Evolutionary conservation across 306 rosid species (phyloP).

Genomic region (Vigna nakashimae): DNA sequence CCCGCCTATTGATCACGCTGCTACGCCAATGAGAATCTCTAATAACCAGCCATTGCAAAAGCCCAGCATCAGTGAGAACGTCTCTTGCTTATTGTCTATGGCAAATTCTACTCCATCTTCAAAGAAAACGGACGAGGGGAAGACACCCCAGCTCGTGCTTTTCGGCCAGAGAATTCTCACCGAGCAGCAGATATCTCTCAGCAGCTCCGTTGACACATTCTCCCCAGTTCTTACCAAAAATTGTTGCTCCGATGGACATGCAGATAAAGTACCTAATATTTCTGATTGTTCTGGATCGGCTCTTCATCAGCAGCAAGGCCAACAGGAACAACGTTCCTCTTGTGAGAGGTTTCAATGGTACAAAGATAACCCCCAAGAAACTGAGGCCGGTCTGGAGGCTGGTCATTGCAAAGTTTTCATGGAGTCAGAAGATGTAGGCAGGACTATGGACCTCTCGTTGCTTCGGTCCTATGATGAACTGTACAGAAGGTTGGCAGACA

Average conservation of each 20-base stretch:
- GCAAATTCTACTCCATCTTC: constrained; percentile 59
- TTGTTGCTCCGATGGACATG: constrained; percentile 77
- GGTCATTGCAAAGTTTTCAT: constrained; percentile 81
- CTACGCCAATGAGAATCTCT: constrained; percentile 55
- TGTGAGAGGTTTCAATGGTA: constrained; percentile 66
- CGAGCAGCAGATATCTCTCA: constrained; percentile 72
- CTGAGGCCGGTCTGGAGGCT: constrained; percentile 57
- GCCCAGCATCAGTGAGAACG: constrained; percentile 63
- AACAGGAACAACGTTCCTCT: constrained; percentile 53
- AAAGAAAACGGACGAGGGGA: constrained; percentile 58
- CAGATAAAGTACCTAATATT: constrained; percentile 52
- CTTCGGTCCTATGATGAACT: constrained; percentile 73
- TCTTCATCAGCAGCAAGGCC: constrained; percentile 59
- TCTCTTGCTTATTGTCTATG: constrained; percentile 73
- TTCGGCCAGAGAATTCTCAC: constrained; percentile 83
- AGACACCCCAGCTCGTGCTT: constrained; percentile 75
- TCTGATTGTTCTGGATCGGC: constrained; percentile 67
- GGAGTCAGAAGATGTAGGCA: constrained; percentile 81
- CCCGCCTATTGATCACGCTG: constrained; percentile 55
- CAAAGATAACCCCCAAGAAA: constrained; percentile 59
- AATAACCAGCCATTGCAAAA: constrained; percentile 53
- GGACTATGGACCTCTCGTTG: constrained; percentile 71
- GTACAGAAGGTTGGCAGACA: constrained; percentile 64
- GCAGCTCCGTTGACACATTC: constrained; percentile 71
- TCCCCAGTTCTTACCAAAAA: constrained; percentile 69